A percentile compares a stretch with the other conserved stretches of the same genome.
Conservation (phyloP, 2,329 filamentous ascomycete species). For the Apiospora marii region DNA sequence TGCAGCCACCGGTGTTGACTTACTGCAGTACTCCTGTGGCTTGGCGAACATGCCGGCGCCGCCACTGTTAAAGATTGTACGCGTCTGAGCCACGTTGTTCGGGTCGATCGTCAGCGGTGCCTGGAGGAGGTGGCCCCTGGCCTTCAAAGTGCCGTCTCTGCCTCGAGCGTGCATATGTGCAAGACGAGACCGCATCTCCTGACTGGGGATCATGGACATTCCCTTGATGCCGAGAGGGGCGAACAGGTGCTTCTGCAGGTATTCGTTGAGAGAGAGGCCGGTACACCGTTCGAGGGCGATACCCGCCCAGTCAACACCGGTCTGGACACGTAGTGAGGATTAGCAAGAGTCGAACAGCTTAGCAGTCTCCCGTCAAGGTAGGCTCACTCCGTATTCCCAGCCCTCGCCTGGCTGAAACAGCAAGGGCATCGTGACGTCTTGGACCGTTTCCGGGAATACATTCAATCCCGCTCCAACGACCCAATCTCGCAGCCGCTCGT, state of each 20-base stretch:
- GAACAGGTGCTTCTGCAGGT: conserved; percentile 57
- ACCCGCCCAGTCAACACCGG: conserved; percentile 62
- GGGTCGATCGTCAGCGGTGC: conserved; percentile 35
- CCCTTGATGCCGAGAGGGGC: conserved; percentile 55
- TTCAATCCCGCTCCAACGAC: conserved; percentile 59
- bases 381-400: conserved; percentile 66
- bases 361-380: background rate
- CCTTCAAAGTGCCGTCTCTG: conserved; percentile 49
- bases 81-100: conserved; percentile 51
- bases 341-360: background rate
- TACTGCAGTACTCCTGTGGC: conserved; percentile 67
- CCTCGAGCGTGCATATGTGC: conserved; percentile 64
- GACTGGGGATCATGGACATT: conserved; percentile 64
- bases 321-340: conserved; percentile 43
- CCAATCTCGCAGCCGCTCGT: conserved; percentile 56
- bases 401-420: conserved; percentile 69
- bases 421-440: conserved; percentile 61
- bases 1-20: conserved; percentile 32
- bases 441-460: conserved; percentile 62
- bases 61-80: conserved; percentile 61
- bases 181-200: conserved; percentile 60
- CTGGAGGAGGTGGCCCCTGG: conserved; percentile 59
- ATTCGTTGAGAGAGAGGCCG: conserved; percentile 54
- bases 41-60: conserved; percentile 68
- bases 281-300: conserved; percentile 55